Evolutionary conservation across 2,329 filamentous ascomycete species (phyloP), one percentile per base, ranked within the genome.

Genomic region (Macrophomina pseudophaseolina): DNA sequence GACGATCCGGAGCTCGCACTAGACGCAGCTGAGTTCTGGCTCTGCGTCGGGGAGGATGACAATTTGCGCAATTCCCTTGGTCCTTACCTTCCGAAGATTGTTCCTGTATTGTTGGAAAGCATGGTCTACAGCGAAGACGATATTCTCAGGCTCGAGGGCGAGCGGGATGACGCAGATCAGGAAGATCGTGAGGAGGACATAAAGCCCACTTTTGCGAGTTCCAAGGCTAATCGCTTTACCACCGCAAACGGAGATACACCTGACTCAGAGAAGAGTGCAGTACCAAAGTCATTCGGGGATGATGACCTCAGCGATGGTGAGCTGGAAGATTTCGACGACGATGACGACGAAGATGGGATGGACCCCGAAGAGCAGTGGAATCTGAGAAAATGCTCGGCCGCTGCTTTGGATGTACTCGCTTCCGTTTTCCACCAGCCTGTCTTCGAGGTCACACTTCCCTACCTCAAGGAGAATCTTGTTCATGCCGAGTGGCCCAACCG

Each of bases 121-220:
- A 99, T 99, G 94, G 89, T 98, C 1, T 99, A 98, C 78, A 92
- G 91, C 73, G 92, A 95, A 70, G 95, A 99, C 72, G 95, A 98
- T 71, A 95, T 97, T 72, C 86, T 92, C 40, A 84, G 93, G 60
- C 83, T 98, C 7, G 93, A 94, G 69, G 91, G 89, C 9, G 93
- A 93, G 69, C 79, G 80, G 56, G 92, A 90, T 23, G 91, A 94
- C 71, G 95, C 95, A 51, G 93, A 98, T 16, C 86, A 93, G 68
- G 94, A 99, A 54, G 95, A 99, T 77, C 88, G 91, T 18, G 88
- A 88, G 52, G 88, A 99, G 78, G 95, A 99, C 73, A 92, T 99
- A 74, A 96, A 93, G 76, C 95, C 95, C 5, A 88, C 90, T 64
- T 98, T 98, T 78, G 94, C 94, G 54, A 94, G 93, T 74, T 82